Evolutionary conservation across 106 monocot species (phyloP).

Genomic region (Phalaenopsis equestris): DNA sequence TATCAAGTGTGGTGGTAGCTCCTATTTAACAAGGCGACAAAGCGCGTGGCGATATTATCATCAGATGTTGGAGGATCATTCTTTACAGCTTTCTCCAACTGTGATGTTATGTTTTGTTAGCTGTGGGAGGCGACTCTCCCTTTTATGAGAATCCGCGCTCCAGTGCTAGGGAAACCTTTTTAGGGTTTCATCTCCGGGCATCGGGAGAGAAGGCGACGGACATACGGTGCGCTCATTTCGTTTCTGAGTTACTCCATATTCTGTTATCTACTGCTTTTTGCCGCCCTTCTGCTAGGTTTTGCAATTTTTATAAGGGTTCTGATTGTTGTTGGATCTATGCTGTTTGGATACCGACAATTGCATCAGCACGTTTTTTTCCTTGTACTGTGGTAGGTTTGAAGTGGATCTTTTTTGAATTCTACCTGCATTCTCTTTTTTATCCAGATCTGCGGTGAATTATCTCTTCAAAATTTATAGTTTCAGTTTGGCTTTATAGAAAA

Average conservation of each 20-base stretch:
- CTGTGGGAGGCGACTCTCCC: not conserved
- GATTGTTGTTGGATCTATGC: not conserved
- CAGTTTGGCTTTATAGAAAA: not conserved
- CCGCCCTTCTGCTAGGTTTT: not conserved
- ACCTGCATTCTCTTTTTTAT: not conserved
- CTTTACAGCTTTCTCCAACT: not conserved
- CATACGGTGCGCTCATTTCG: slow-evolving; percentile 1
- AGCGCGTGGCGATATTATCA: not conserved
- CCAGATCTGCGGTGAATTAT: not conserved
- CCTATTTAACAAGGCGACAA: not conserved
- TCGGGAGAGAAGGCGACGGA: not conserved
- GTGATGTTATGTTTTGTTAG: not conserved
- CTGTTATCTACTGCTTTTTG: not conserved
- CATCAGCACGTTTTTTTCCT: not conserved
- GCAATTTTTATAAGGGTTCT: too few species aligned
- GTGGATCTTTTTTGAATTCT: not conserved
- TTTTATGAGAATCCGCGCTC: too few species aligned
- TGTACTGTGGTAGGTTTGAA: not conserved
- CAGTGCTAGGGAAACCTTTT: not conserved
- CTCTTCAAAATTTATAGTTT: not conserved
- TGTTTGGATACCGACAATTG: not conserved
- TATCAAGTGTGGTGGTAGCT: too few species aligned
- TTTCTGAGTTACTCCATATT: not conserved
- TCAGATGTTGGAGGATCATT: not conserved
- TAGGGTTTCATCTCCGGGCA: not conserved